Evolutionary conservation across 257 asterid genomes (phyloP).

Genomic region (Verbascum thapsus): DNA sequence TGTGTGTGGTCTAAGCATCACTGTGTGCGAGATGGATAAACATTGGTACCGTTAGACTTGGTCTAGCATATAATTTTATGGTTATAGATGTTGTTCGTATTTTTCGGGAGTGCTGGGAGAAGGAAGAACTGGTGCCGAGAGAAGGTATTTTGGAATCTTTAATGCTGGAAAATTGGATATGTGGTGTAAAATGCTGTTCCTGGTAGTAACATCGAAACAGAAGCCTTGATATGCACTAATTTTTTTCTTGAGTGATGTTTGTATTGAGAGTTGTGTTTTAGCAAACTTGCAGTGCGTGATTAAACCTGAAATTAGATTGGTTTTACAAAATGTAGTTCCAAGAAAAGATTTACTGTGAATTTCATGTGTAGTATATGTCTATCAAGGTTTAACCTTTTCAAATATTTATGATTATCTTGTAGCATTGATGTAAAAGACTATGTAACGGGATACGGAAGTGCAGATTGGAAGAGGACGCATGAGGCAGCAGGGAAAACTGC

Average conservation of each 20-base stretch:
- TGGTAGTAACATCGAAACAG: too few species aligned
- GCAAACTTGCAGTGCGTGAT: background rate
- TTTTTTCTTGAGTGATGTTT: background rate
- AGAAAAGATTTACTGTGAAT: background rate
- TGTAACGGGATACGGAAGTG: slow-evolving; percentile 86
- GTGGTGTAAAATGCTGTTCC: slow-evolving; percentile 5
- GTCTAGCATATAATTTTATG: too few species aligned
- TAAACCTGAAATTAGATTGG: slow-evolving; percentile 4
- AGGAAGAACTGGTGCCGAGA: too few species aligned
- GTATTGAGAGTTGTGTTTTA: background rate
- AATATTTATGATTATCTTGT: slow-evolving; percentile 25
- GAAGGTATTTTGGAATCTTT: background rate
- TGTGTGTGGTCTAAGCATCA: too few species aligned
- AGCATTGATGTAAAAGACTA: slow-evolving; percentile 90
- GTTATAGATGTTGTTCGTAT: too few species aligned
- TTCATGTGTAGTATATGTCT: slow-evolving; percentile 17
- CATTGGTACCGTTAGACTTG: too few species aligned
- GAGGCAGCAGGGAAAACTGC: slow-evolving; percentile 79
- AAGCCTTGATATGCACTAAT: too few species aligned
- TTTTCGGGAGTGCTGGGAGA: too few species aligned
- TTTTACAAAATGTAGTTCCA: slow-evolving; percentile 2
- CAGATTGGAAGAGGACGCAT: slow-evolving; percentile 84
- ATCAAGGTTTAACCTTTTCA: background rate
- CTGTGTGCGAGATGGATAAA: too few species aligned
- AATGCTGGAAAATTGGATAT: background rate